Evolutionary conservation across 176 grass and related monocot species (phyloP).

Genomic region (Phoenix dactylifera): DNA sequence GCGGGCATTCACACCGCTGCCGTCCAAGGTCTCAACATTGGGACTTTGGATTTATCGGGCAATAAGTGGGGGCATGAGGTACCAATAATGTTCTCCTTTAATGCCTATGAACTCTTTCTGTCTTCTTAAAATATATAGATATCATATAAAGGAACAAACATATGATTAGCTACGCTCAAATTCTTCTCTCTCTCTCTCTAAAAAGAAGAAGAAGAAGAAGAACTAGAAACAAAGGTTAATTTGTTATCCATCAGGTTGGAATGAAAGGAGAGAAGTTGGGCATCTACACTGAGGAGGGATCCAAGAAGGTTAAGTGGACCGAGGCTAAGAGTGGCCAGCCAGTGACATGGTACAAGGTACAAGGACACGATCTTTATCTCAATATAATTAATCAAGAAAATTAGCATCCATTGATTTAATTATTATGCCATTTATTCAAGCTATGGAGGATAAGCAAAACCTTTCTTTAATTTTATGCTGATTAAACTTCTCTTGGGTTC

Average conservation of each 20-base stretch:
- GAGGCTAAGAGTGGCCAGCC: constrained; percentile 20
- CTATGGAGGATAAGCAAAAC: no score
- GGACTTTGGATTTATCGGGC: constrained; percentile 62
- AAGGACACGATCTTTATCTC: no score
- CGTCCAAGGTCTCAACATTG: constrained; percentile 86
- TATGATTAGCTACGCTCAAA: no score
- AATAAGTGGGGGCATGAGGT: constrained; percentile 85
- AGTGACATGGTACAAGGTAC: constrained; percentile 79
- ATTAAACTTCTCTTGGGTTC: no score
- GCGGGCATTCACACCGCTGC: constrained; percentile 33
- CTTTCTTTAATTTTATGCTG: no score
- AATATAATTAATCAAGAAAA: no score
- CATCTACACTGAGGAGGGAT: constrained; percentile 47
- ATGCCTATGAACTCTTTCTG: neutral
- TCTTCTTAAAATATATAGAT: constrained; percentile 4
- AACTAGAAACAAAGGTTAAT: no score
- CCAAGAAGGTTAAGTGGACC: constrained; percentile 31
- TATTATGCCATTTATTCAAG: no score
- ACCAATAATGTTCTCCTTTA: constrained; percentile 18
- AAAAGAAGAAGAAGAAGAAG: no score
- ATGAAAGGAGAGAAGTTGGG: constrained; percentile 50
- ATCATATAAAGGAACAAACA: neutral
- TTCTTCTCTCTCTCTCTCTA: no score
- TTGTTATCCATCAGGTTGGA: constrained; percentile 28
- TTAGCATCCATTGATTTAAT: no score